phyloP scores from a whole-genome alignment of 805 yeast species.

The Yamadazyma nakazawae region DNA sequence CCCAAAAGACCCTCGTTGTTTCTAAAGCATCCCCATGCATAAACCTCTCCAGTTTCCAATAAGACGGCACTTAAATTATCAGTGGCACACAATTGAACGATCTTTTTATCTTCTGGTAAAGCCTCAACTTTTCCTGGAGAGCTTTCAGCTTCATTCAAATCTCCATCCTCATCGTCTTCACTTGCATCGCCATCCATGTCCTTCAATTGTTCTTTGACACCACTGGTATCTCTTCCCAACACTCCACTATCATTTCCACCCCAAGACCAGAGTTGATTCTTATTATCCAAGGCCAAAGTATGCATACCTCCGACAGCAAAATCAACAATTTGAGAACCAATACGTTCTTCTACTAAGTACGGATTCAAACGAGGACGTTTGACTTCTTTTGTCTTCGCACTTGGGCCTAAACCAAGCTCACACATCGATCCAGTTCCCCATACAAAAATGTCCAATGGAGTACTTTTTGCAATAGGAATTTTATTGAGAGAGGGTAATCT shows the following conservation, averaged over 20 bases:
- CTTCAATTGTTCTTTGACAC: slow-evolving; percentile 57
- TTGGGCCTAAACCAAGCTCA: slow-evolving; percentile 96
- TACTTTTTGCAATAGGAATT: slow-evolving; percentile 34
- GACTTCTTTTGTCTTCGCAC: slow-evolving; percentile 86
- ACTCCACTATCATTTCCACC: slow-evolving; percentile 94
- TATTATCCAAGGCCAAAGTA: slow-evolving; percentile 71
- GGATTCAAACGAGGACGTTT: slow-evolving; percentile 95
- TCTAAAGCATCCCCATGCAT: slow-evolving; percentile 97
- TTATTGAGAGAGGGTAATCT: slow-evolving; percentile 45
- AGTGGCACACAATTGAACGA: slow-evolving; percentile 85
- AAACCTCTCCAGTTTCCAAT: slow-evolving; percentile 79
- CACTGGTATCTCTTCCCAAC: slow-evolving; percentile 79
- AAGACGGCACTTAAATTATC: slow-evolving; percentile 86
- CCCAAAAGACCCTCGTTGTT: slow-evolving; percentile 91
- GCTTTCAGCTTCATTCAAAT: slow-evolving; percentile 82
- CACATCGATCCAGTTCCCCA: slow-evolving; percentile 99
- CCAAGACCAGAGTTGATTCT: slow-evolving; percentile 94
- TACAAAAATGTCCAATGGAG: slow-evolving; percentile 73
- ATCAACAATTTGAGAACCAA: slow-evolving; percentile 60
- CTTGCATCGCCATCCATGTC: slow-evolving; percentile 56
- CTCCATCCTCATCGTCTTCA: slow-evolving; percentile 71
- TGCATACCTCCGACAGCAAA: slow-evolving; percentile 98
- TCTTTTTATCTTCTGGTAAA: slow-evolving; percentile 47
- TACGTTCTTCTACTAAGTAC: slow-evolving; percentile 50
- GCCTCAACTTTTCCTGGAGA: slow-evolving; percentile 79